These are phyloP conservation scores for Luzula sylvatica DNA, from an alignment of 176 grass and related monocot species.

Conservation along the genomic window DNA sequence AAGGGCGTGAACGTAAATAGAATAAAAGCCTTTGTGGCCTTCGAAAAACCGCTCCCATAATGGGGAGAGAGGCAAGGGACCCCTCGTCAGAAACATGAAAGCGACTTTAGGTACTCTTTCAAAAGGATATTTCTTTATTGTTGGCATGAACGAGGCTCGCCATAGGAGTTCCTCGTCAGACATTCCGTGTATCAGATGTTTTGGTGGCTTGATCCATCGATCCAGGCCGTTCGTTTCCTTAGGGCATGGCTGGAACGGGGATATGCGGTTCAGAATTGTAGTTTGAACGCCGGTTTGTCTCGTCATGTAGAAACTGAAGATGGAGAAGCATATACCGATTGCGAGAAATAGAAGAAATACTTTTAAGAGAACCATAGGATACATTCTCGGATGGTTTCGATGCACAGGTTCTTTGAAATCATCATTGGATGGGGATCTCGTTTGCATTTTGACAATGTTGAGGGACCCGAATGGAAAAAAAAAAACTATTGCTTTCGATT, in stretches of 20 bases:
- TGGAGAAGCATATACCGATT: constrained; percentile 61
- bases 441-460: constrained; percentile 32
- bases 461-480: too few relatives aligned
- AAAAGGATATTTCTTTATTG: constrained; percentile 51
- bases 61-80: constrained; percentile 64
- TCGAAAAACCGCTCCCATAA: constrained; percentile 82
- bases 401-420: constrained; percentile 66
- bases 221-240: constrained; percentile 34
- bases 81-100: constrained; percentile 95
- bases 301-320: constrained; percentile 61
- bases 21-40: constrained; percentile 64
- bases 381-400: constrained; percentile 33
- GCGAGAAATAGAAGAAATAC: constrained; percentile 56
- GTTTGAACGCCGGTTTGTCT: constrained; percentile 41
- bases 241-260: constrained; percentile 56
- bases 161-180: constrained; percentile 83
- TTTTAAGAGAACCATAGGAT: constrained; percentile 48
- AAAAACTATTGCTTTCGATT: too few relatives aligned
- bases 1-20: constrained; percentile 67
- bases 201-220: constrained; percentile 45
- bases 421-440: constrained; percentile 62
- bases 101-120: constrained; percentile 63
- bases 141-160: constrained; percentile 71
- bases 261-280: constrained; percentile 38
- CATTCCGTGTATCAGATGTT: constrained; percentile 46